These are phyloP conservation scores for Penicillium sp. DNA, from an alignment of 2,329 filamentous ascomycete species.

Conservation along the genomic window DNA sequence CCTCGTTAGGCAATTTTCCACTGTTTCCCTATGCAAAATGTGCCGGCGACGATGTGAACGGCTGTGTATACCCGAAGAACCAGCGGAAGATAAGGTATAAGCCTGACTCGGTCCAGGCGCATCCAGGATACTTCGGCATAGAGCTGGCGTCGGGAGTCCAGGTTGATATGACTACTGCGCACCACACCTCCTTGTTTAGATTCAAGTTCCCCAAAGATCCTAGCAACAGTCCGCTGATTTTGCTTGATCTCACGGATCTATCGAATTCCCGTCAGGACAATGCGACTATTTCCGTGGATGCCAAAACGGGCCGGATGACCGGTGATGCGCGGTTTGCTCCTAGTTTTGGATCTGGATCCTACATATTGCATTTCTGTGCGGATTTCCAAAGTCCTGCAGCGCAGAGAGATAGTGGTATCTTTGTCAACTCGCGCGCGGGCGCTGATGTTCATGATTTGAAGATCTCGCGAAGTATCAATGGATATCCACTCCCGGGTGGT, in stretches of 20 bases:
- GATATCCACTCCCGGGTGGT: slow-evolving; percentile 55
- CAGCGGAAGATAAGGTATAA: slow-evolving; percentile 49
- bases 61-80: slow-evolving; percentile 58
- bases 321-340: slow-evolving; percentile 60
- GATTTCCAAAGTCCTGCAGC: slow-evolving; percentile 57
- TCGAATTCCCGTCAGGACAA: slow-evolving; percentile 59
- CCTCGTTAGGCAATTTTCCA: slow-evolving; percentile 69
- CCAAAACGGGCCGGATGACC: slow-evolving; percentile 56
- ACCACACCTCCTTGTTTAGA: slow-evolving; percentile 61
- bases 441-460: slow-evolving; percentile 52
- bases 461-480: slow-evolving; percentile 56
- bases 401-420: slow-evolving; percentile 60
- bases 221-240: slow-evolving; percentile 58
- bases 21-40: slow-evolving; percentile 65
- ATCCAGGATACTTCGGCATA: slow-evolving; percentile 63
- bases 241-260: slow-evolving; percentile 63
- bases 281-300: slow-evolving; percentile 56
- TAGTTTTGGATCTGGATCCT: slow-evolving; percentile 62
- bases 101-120: slow-evolving; percentile 53
- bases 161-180: slow-evolving; percentile 63
- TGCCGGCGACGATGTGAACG: slow-evolving; percentile 56
- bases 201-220: slow-evolving; percentile 55
- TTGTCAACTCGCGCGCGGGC: slow-evolving; percentile 58
- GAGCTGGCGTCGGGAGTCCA: slow-evolving; percentile 55
- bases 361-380: slow-evolving; percentile 61